Evolutionary conservation across 768 basidiomycete genomes (phyloP).

Genomic region (Hortiboletus flavorubellus): DNA sequence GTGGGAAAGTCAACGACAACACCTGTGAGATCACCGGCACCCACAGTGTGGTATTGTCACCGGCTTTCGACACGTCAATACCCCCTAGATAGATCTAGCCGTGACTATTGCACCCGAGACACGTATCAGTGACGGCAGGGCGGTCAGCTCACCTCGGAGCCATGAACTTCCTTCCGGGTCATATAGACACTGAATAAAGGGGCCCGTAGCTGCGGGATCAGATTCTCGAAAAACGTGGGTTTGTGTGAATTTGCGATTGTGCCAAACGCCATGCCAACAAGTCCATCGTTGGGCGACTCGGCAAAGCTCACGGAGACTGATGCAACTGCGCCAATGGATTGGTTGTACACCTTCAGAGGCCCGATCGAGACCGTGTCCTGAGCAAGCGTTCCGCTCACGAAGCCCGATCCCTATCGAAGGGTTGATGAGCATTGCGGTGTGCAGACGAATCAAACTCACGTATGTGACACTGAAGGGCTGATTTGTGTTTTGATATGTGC

Average conservation of each 20-base stretch:
- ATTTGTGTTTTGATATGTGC: constrained; percentile 36
- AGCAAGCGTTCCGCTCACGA: constrained; percentile 46
- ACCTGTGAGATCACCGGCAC: constrained; percentile 40
- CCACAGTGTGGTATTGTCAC: constrained; percentile 28
- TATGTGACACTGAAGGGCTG: constrained; percentile 41
- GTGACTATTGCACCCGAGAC: background rate
- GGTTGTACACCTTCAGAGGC: constrained; percentile 40
- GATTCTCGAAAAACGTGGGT: constrained; percentile 63
- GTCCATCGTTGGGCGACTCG: constrained; percentile 50
- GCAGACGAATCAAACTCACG: constrained; percentile 30
- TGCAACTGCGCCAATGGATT: constrained; percentile 55
- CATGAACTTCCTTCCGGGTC: constrained; percentile 36
- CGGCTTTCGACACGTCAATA: constrained; percentile 34
- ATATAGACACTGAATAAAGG: constrained; percentile 62
- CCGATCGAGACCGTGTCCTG: constrained; percentile 51
- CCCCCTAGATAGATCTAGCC: constrained; percentile 27
- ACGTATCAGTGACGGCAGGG: background rate
- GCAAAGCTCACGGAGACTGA: constrained; percentile 49
- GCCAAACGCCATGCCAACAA: constrained; percentile 62
- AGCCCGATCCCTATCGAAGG: constrained; percentile 46
- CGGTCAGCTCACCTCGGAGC: constrained; percentile 44
- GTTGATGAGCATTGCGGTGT: background rate
- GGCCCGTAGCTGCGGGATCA: constrained; percentile 42
- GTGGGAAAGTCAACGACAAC: background rate
- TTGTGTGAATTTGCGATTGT: constrained; percentile 44